Conservation (phyloP, 495 filamentous ascomycete genomes). For the Lasiosphaeria ovina region DNA sequence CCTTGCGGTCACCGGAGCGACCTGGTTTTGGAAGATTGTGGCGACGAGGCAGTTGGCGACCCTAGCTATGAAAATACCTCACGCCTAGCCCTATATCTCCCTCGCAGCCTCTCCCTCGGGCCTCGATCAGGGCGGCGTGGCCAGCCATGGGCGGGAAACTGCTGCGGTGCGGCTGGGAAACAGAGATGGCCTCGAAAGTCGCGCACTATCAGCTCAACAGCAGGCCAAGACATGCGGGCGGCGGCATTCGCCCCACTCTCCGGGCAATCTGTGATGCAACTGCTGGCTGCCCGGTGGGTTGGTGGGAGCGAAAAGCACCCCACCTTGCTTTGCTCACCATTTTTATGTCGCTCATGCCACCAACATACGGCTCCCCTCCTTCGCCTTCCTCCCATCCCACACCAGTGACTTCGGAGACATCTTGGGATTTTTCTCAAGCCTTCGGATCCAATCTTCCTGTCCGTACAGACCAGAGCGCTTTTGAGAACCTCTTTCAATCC, state of each 20-base stretch:
- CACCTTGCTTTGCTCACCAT: conserved; percentile 28
- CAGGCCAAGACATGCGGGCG: not conserved
- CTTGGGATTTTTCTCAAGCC: not conserved
- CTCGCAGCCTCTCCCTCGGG: not conserved
- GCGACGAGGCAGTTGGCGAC: not conserved
- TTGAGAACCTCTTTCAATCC: not conserved
- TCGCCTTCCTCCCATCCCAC: conserved; percentile 12
- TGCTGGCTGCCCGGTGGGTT: conserved; percentile 4
- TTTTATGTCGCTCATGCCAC: conserved; percentile 41
- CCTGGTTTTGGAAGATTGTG: not conserved
- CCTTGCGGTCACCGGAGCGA: not conserved
- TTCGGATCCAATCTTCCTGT: conserved; percentile 2
- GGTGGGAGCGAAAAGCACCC: conserved; percentile 24
- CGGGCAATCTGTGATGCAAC: conserved; percentile 16
- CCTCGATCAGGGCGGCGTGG: not conserved
- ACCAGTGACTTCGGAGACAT: not conserved
- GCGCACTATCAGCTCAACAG: conserved; percentile 22
- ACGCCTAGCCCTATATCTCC: not conserved
- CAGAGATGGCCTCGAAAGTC: conserved; percentile 17
- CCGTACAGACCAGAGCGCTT: not conserved
- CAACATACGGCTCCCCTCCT: conserved; percentile 15
- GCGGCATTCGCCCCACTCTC: conserved; percentile 18
- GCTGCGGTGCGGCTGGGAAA: not conserved
- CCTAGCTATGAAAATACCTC: conserved; percentile 1
- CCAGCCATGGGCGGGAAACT: not conserved